Evolutionary conservation across 192 early-diverging fungal species (phyloP), one percentile per base, ranked within the genome.

Genomic region (Entomortierella lignicola): DNA sequence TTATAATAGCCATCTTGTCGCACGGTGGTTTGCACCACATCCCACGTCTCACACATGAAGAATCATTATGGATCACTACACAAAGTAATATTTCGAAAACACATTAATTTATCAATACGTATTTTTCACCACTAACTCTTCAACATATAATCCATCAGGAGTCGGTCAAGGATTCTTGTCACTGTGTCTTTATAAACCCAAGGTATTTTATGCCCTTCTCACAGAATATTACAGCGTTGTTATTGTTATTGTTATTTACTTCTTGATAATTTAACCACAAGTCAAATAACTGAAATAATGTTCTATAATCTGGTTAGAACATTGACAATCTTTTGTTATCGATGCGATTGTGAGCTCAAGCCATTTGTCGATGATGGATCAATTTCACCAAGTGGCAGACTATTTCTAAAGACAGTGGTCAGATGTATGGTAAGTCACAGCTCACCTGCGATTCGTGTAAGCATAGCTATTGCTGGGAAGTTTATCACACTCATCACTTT

Each of bases 181-280:
- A 83, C 59, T 80, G 75, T 25, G 63, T 83, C 34, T 83, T 67
- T 30, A 61, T 80, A 48, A 83, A 83, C 34, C 82, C 82, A 48
- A 72, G 62, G 74, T 69, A 63, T 52, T 11, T n/a, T 10, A 32
- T 20, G 20, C 3, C 5, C 17, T 47, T 47, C 20, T 20, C 20
- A 12, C 44, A 47, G 20, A 10, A 10, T 42, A 42, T 10, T 13
- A 42, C n/a, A n/a, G n/a, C n/a, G n/a, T n/a, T n/a, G n/a, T n/a
- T n/a, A n/a, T n/a, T n/a, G n/a, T n/a, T n/a, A n/a, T n/a, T n/a
- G n/a, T n/a, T n/a, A n/a, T n/a, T n/a, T n/a, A n/a, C n/a, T n/a
- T n/a, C n/a, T n/a, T n/a, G n/a, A n/a, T n/a, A n/a, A n/a, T n/a
- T n/a, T n/a, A n/a, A n/a, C n/a, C n/a, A n/a, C n/a, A n/a, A n/a